A percentile compares a stretch with the other conserved stretches of the same genome.
Conservation (phyloP, 1,284 basidiomycete species). For the Ganoderma boninense region DNA sequence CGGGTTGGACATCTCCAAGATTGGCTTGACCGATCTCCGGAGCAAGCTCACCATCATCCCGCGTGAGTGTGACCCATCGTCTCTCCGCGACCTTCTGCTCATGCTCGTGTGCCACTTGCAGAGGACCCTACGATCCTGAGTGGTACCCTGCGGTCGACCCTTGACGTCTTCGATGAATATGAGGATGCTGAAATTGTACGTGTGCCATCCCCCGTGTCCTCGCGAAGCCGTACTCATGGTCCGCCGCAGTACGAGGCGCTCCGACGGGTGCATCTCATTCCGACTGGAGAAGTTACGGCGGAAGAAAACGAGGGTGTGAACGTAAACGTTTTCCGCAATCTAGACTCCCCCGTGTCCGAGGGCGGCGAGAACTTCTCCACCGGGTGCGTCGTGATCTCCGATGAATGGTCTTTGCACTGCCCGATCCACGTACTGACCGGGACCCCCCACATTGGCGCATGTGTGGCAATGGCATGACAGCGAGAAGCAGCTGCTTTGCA, state of each 20-base stretch:
- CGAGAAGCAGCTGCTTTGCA: slow-evolving; percentile 86
- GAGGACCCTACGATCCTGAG: slow-evolving; percentile 91
- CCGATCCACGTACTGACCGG: slow-evolving; percentile 12
- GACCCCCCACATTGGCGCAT: not conserved
- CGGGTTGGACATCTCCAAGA: slow-evolving; percentile 84
- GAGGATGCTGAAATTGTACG: slow-evolving; percentile 83
- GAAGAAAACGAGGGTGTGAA: slow-evolving; percentile 69
- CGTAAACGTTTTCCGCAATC: slow-evolving; percentile 85
- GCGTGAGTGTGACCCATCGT: slow-evolving; percentile 55
- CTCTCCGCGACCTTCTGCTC: not conserved
- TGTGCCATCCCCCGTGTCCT: slow-evolving; percentile 7
- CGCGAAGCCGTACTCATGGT: slow-evolving; percentile 6
- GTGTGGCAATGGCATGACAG: slow-evolving; percentile 41
- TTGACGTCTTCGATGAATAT: slow-evolving; percentile 92
- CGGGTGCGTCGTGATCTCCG: slow-evolving; percentile 86
- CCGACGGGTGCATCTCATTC: slow-evolving; percentile 87
- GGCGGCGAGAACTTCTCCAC: slow-evolving; percentile 95
- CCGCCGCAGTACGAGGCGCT: slow-evolving; percentile 83
- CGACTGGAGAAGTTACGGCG: slow-evolving; percentile 56
- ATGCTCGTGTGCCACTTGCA: slow-evolving; percentile 11
- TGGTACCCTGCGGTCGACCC: slow-evolving; percentile 82
- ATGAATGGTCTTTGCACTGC: slow-evolving; percentile 79
- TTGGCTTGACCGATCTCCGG: slow-evolving; percentile 91
- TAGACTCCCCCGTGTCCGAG: slow-evolving; percentile 87
- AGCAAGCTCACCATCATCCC: slow-evolving; percentile 92